These are phyloP conservation scores for Linum trigynum DNA, from an alignment of 345 rosid species.

Conservation along the genomic window DNA sequence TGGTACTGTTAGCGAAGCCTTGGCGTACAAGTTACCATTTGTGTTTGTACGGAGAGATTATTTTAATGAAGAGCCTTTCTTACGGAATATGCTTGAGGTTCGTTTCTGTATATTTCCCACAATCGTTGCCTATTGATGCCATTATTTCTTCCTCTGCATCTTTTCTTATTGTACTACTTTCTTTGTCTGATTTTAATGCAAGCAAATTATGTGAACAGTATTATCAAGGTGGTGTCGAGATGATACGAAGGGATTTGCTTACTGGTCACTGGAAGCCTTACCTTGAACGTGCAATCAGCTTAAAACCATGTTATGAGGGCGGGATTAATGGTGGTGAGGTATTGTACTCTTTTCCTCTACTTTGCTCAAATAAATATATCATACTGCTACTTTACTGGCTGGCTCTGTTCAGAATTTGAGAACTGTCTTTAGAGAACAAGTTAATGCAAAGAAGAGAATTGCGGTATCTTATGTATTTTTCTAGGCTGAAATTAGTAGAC, in stretches of 20 bases:
- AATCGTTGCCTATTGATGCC: not conserved
- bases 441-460: too few species aligned
- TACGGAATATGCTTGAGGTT: slow-evolving; percentile 99
- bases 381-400: not conserved
- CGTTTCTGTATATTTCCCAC: not conserved
- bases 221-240: slow-evolving; percentile 95
- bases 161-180: not conserved
- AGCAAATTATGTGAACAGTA: slow-evolving; percentile 25
- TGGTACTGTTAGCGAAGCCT: slow-evolving; percentile 95
- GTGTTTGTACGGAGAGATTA: slow-evolving; percentile 98
- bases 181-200: not conserved
- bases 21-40: slow-evolving; percentile 84
- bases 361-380: not conserved
- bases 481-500: too few species aligned
- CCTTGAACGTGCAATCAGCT: slow-evolving; percentile 92
- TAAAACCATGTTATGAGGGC: slow-evolving; percentile 92
- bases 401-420: not conserved
- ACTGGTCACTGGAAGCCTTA: slow-evolving; percentile 97
- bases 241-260: slow-evolving; percentile 95
- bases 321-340: slow-evolving; percentile 98
- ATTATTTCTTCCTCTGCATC: not conserved
- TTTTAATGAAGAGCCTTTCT: slow-evolving; percentile 93
- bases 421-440: not conserved
- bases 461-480: too few species aligned
- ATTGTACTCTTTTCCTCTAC: slow-evolving; percentile 12